These are phyloP conservation scores for Salix koriyanagi DNA, from an alignment of 345 rosid genomes.

Conservation along the genomic window DNA sequence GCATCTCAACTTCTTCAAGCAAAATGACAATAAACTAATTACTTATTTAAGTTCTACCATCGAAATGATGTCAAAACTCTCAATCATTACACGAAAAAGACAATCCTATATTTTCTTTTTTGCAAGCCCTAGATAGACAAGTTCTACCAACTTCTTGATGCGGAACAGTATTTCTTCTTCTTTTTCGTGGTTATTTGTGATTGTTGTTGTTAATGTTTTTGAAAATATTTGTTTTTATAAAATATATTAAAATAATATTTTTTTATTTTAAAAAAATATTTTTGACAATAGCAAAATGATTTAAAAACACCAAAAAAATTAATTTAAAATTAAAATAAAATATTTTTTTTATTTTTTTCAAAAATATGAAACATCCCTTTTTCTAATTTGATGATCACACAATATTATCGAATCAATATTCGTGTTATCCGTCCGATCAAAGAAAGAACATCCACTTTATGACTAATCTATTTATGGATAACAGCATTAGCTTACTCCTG, in stretches of 20 bases:
- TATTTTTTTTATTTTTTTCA: too few species aligned
- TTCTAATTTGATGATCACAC: not conserved
- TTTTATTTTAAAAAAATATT: too few species aligned
- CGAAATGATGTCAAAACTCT: not conserved
- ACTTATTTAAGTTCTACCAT: not conserved
- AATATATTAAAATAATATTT: too few species aligned
- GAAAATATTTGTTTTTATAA: rapidly evolving
- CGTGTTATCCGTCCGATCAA: not conserved
- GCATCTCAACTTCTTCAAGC: not conserved
- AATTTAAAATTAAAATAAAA: too few species aligned
- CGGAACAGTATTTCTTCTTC: not conserved
- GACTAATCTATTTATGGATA: too few species aligned
- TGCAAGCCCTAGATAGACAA: not conserved
- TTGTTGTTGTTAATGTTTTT: too few species aligned
- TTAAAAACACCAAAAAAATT: too few species aligned
- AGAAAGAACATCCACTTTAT: not conserved
- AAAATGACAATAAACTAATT: not conserved
- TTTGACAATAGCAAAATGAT: rapidly evolving
- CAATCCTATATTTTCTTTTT: not conserved
- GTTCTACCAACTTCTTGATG: not conserved
- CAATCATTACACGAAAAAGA: not conserved
- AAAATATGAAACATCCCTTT: too few species aligned
- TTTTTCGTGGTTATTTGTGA: too few species aligned
- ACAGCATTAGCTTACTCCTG: too few species aligned
- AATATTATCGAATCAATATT: not conserved